Conservation (phyloP, 345 rosid genomes). For the Lumnitzera littorea region DNA sequence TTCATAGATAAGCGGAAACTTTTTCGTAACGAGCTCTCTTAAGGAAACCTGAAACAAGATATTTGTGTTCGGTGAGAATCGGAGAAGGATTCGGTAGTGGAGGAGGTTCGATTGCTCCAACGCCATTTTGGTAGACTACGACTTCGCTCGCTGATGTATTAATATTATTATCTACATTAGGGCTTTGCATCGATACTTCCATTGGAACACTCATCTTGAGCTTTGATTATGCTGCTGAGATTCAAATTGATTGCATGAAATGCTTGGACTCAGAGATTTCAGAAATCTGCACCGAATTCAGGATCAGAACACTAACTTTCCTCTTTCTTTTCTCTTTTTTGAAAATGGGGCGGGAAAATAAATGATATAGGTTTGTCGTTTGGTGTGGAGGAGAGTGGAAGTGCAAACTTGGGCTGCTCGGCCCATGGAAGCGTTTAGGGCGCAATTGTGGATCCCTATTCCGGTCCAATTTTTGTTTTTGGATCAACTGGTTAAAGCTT, state of each 20-base stretch:
- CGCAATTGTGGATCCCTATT: too few relatives aligned
- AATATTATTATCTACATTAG: background rate
- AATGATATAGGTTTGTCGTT: background rate
- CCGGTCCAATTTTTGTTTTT: too few relatives aligned
- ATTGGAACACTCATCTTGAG: constrained; percentile 49
- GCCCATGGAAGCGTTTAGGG: too few relatives aligned
- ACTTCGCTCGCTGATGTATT: constrained; percentile 1
- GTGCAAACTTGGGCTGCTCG: too few relatives aligned
- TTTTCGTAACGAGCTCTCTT: too few relatives aligned
- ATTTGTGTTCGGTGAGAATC: constrained; percentile 28
- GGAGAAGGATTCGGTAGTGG: constrained; percentile 23
- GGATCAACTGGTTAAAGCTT: too few relatives aligned
- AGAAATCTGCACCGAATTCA: too few relatives aligned
- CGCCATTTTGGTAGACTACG: constrained; percentile 22
- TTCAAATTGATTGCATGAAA: background rate
- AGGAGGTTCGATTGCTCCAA: constrained; percentile 15
- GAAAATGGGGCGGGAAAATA: constrained; percentile 6
- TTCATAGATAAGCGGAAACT: too few relatives aligned
- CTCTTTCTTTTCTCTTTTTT: background rate
- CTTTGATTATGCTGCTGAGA: constrained; percentile 3
- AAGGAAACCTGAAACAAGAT: constrained; percentile 57
- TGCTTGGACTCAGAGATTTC: too few relatives aligned
- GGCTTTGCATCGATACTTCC: constrained; percentile 44
- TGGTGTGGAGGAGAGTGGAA: too few relatives aligned
- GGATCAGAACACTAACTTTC: too few relatives aligned